Evolutionary conservation across 2,329 filamentous ascomycete species (phyloP), one percentile per base, ranked within the genome.

Genomic region (Claviceps sp.): DNA sequence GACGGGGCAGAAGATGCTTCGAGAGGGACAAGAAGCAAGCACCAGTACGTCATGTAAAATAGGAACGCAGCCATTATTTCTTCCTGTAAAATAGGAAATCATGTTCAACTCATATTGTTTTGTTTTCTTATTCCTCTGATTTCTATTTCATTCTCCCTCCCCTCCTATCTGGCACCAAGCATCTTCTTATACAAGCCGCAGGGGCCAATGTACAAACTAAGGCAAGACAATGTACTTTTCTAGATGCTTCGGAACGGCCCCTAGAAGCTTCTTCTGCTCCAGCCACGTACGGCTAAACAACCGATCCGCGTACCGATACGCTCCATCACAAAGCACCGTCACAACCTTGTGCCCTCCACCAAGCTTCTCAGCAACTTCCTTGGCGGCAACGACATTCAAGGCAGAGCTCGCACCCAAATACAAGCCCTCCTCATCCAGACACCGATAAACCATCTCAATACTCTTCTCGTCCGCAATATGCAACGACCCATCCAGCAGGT

Each of bases 391-490:
- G 14, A 98, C 93, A 65, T 98, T 98, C 62, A 98, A 73, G 54
- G 88, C 87, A 24, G 88, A 95, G 71, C 89, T 95, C 40, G 93
- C 93, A 56, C 93, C 93, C 2, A 98, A 77, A 67, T 98, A 98
- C 50, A 98, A 71, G 2, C 93, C 93, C 67, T 98, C 93, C 70
- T 97, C 89, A 62, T 97, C 90, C 56, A 98, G 74, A 64, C 91
- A 95, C 57, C 91, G 77, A 73, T 97, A 98, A 45, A 98, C 89
- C 93, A 96, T 97, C 70, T 87, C 88, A 60, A 98, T 91, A 62
- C 84, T 94, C 79, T 95, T 90, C 73, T 93, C 89, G 65, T 98
- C 93, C 55, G 81, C 78, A 59, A 98, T 89, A 65, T 84, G 77
- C 61, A 98, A 64, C 39, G 89, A 88, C 54, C 85, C 90, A 69